Conservation (phyloP, 179 eudicot genomes). For the Silene coronaria region DNA sequence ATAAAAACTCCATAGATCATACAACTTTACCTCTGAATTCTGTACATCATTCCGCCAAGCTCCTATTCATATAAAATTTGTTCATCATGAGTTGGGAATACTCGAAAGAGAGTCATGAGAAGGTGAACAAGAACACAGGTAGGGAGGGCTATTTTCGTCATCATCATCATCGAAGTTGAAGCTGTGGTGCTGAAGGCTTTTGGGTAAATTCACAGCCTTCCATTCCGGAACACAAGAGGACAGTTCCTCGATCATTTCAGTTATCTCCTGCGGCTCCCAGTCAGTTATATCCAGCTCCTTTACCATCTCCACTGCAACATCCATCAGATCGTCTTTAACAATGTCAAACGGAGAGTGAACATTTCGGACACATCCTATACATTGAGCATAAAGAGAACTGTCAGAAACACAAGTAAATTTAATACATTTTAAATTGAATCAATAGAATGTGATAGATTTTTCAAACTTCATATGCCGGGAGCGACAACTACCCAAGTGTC, state of each 20-base stretch:
- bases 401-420: neutral
- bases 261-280: constrained; percentile 74
- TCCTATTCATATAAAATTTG: neutral
- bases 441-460: neutral
- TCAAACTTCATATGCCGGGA: neutral
- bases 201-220: constrained; percentile 33
- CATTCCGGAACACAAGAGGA: constrained; percentile 53
- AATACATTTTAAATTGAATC: neutral
- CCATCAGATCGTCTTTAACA: constrained; percentile 52
- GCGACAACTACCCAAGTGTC: neutral
- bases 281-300: constrained; percentile 77
- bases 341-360: constrained; percentile 72
- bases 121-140: constrained; percentile 19
- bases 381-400: neutral
- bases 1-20: neutral
- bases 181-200: constrained; percentile 28
- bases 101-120: constrained; percentile 25
- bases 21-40: neutral
- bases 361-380: constrained; percentile 53
- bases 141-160: constrained; percentile 27
- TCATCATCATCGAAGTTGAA: constrained; percentile 29
- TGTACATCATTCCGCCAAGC: neutral
- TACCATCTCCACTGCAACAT: constrained; percentile 89
- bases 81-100: neutral
- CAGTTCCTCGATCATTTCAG: constrained; percentile 87